A percentile compares a stretch with the other conserved stretches of the same genome.
phyloP scores from a whole-genome alignment of 2,329 filamentous ascomycete species.

The Alternaria tenuissima region DNA sequence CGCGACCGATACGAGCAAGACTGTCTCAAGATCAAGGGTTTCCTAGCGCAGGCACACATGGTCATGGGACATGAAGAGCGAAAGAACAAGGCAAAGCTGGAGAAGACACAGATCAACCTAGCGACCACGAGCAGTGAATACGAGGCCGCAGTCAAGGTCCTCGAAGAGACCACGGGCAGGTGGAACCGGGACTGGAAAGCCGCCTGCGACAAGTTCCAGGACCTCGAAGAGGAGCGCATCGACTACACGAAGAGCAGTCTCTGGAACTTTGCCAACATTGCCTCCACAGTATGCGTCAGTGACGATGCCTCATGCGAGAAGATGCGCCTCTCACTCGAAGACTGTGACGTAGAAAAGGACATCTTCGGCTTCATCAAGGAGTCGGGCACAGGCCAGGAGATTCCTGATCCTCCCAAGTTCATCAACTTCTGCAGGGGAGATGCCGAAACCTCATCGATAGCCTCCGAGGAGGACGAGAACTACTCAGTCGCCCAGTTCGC shows the following conservation, averaged over 20 bases:
- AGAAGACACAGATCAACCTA: slow-evolving; percentile 97
- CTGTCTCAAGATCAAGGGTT: slow-evolving; percentile 97
- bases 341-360: slow-evolving; percentile 96
- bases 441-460: slow-evolving; percentile 80
- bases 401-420: slow-evolving; percentile 94
- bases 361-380: slow-evolving; percentile 89
- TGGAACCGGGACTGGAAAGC: slow-evolving; percentile 99
- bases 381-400: slow-evolving; percentile 91
- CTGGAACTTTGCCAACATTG: slow-evolving; percentile 97
- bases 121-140: slow-evolving; percentile 92
- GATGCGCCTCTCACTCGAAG: slow-evolving; percentile 89
- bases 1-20: slow-evolving; percentile 97
- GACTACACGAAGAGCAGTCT: slow-evolving; percentile 98
- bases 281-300: slow-evolving; percentile 96
- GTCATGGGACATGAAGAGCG: slow-evolving; percentile 99
- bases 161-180: slow-evolving; percentile 92
- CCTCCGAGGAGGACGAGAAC: slow-evolving; percentile 84
- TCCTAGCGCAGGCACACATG: slow-evolving; percentile 98
- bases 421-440: slow-evolving; percentile 98
- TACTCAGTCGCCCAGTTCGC: slow-evolving; percentile 98
- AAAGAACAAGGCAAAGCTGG: slow-evolving; percentile 97
- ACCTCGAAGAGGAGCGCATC: slow-evolving; percentile 94
- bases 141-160: slow-evolving; percentile 86
- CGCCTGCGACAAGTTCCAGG: slow-evolving; percentile 97
- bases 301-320: slow-evolving; percentile 95